phyloP scores from a whole-genome alignment of 108 stramenopile species.

The Nannochloropsis salina region DNA sequence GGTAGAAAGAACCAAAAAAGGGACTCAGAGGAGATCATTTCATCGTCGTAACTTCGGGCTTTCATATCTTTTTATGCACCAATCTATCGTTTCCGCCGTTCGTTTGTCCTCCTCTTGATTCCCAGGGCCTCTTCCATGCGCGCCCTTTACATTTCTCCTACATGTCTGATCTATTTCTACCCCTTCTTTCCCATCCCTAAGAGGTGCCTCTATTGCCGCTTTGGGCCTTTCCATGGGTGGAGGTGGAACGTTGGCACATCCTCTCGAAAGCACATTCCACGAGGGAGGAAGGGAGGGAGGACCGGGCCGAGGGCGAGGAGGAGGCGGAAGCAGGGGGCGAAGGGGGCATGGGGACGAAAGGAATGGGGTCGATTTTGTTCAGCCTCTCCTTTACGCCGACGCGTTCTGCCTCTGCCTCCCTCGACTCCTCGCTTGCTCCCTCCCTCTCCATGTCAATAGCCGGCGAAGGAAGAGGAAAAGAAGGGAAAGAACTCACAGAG shows the following conservation, averaged over 20 bases:
- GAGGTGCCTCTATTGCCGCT: not conserved
- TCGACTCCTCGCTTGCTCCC: not conserved
- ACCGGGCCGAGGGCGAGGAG: not conserved
- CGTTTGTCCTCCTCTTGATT: not conserved
- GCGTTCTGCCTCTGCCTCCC: not conserved
- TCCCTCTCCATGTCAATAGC: not conserved
- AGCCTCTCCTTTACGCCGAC: not conserved
- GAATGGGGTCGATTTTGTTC: not conserved
- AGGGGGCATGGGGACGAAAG: not conserved
- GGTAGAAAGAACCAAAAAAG: too few relatives aligned
- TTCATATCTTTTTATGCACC: too few relatives aligned
- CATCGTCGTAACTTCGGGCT: too few relatives aligned
- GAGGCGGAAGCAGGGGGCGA: not conserved
- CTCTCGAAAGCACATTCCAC: not conserved
- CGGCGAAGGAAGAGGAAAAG: too few relatives aligned
- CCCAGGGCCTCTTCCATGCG: not conserved
- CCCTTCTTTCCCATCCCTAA: not conserved
- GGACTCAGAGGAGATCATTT: too few relatives aligned
- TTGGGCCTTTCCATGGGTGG: not conserved
- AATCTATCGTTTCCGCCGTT: not conserved
- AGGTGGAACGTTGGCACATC: not conserved
- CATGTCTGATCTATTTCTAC: not conserved
- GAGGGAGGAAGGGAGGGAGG: not conserved
- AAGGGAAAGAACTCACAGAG: too few relatives aligned
- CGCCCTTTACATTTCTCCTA: not conserved